A percentile compares a stretch with the other conserved stretches of the same genome.
Evolutionary conservation across 208 protist species (phyloP).

Genomic region (Endotrypanum monterogeii): DNA sequence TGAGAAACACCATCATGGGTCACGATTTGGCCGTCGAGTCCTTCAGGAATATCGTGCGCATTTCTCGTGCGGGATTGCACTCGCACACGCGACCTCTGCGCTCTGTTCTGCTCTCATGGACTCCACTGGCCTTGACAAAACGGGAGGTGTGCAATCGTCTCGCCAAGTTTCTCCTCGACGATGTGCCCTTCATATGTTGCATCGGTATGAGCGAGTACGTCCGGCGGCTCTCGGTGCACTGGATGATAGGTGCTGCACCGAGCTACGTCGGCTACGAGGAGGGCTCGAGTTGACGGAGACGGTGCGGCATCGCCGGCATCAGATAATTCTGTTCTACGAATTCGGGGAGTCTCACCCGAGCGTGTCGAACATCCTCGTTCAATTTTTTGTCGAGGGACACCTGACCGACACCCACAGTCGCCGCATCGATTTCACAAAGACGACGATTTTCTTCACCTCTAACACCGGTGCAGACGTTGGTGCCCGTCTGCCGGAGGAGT

Average conservation of each 20-base stretch:
- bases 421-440: slow-evolving; percentile 97
- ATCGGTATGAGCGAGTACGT: slow-evolving; percentile 99
- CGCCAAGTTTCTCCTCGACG: slow-evolving; percentile 96
- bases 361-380: slow-evolving; percentile 97
- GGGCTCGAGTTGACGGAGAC: slow-evolving; percentile 98
- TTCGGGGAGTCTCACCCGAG: slow-evolving; percentile 98
- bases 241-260: slow-evolving; percentile 97
- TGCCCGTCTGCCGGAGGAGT: slow-evolving; percentile 62
- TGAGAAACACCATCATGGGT: slow-evolving; percentile 94
- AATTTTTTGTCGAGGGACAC: slow-evolving; percentile 98
- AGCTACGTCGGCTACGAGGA: slow-evolving; percentile 99
- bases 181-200: slow-evolving; percentile 96
- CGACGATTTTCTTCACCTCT: slow-evolving; percentile 97
- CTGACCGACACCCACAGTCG: slow-evolving; percentile 97
- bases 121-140: slow-evolving; percentile 96
- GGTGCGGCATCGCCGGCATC: slow-evolving; percentile 97
- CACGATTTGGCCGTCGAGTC: slow-evolving; percentile 96
- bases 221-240: slow-evolving; percentile 94
- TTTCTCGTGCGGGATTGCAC: slow-evolving; percentile 94
- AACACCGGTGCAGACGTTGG: slow-evolving; percentile 95
- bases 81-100: slow-evolving; percentile 91
- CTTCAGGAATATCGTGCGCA: slow-evolving; percentile 96
- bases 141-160: slow-evolving; percentile 97
- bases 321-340: slow-evolving; percentile 98
- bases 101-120: slow-evolving; percentile 98